A percentile compares a stretch with the other conserved stretches of the same genome.
Evolutionary conservation across 495 filamentous ascomycete genomes (phyloP).

Genomic region (Neurospora sublineolata): DNA sequence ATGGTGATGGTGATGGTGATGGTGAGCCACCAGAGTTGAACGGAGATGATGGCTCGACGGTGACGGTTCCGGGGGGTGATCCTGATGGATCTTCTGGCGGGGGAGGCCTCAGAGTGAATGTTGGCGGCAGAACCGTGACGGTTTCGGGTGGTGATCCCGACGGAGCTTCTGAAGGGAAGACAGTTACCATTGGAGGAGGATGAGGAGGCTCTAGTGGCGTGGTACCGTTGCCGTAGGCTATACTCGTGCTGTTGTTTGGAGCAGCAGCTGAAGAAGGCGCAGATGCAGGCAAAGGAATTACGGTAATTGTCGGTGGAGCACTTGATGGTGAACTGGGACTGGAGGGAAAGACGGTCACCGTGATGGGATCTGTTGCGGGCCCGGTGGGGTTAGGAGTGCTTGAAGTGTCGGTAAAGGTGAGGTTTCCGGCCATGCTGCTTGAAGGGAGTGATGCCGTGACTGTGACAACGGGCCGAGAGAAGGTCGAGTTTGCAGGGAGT

Average conservation of each 20-base stretch:
- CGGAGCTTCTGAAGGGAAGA: background rate
- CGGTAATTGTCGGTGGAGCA: background rate
- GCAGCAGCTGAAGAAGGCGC: background rate
- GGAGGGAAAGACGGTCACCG: constrained; percentile 9
- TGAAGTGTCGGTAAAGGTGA: background rate
- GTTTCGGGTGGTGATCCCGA: background rate
- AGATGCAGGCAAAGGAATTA: background rate
- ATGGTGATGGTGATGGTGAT: background rate
- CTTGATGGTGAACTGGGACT: background rate
- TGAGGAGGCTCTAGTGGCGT: background rate
- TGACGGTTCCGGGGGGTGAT: background rate
- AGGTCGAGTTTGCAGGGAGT: constrained; percentile 4
- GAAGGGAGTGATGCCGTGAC: constrained; percentile 5
- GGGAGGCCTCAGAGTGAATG: background rate
- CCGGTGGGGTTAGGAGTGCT: background rate
- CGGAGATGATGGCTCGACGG: background rate
- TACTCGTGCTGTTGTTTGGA: background rate
- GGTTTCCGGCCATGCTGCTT: background rate
- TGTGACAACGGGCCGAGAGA: background rate
- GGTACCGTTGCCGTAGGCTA: background rate
- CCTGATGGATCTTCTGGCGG: background rate
- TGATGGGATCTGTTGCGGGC: constrained; percentile 3
- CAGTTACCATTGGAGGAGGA: background rate
- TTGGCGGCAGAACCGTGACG: constrained; percentile 5
- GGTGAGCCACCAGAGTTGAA: background rate